These are phyloP conservation scores for Phialocephala sp. DNA, from an alignment of 2,329 filamentous ascomycete genomes.

Conservation along the genomic window DNA sequence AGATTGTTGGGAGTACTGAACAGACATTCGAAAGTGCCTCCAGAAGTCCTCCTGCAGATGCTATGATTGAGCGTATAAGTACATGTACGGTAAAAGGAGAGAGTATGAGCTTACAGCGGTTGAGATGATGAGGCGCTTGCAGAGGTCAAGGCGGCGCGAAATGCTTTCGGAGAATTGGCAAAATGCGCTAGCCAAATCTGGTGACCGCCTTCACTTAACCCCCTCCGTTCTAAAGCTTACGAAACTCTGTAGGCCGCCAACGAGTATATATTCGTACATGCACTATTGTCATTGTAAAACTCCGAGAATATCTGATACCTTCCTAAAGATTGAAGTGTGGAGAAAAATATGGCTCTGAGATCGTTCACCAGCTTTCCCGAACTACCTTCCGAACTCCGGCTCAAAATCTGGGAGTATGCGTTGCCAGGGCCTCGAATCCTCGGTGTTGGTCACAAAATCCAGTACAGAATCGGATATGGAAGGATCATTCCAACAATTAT, in stretches of 20 bases:
- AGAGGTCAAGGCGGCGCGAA: background rate
- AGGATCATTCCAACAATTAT: background rate
- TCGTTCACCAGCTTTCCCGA: constrained; percentile 32
- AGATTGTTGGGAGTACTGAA: background rate
- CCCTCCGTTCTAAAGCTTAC: background rate
- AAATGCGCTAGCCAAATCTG: background rate
- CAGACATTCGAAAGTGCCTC: background rate
- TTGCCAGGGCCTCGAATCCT: constrained; percentile 26
- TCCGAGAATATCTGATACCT: background rate
- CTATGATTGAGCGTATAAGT: background rate
- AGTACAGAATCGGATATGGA: background rate
- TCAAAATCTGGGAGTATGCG: constrained; percentile 34
- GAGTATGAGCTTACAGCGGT: background rate
- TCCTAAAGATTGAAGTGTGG: background rate
- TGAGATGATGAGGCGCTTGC: background rate
- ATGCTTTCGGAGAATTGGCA: background rate
- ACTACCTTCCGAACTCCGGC: constrained; percentile 35
- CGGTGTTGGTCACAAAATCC: background rate
- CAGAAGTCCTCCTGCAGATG: background rate
- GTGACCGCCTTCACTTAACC: background rate
- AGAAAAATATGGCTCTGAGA: constrained; percentile 6
- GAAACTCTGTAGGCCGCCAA: background rate
- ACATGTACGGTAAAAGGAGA: background rate
- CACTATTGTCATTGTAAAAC: background rate
- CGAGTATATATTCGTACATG: background rate